phyloP scores from a whole-genome alignment of 192 early-diverging fungal species.

The Umbelopsis sp. region DNA sequence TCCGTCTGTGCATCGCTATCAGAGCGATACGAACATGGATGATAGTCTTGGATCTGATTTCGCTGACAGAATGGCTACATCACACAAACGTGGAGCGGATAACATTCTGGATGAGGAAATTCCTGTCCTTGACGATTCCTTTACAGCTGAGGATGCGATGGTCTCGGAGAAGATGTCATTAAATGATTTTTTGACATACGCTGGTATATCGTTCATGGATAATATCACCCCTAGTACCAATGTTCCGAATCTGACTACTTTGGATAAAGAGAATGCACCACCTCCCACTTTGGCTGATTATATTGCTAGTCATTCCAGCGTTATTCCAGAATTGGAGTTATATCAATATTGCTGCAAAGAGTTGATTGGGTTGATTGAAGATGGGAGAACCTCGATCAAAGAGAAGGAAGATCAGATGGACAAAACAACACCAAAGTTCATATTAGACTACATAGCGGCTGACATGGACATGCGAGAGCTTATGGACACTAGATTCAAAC shows the following conservation, averaged over 20 bases:
- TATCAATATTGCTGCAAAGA: constrained; percentile 30
- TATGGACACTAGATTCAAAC: constrained; percentile 12
- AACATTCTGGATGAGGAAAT: constrained; percentile 21
- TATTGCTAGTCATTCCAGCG: not conserved
- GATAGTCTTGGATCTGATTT: constrained; percentile 14
- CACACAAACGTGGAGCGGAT: not conserved
- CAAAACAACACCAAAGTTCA: constrained; percentile 10
- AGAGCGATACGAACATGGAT: not conserved
- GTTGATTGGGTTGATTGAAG: constrained; percentile 18
- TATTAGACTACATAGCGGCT: constrained; percentile 17
- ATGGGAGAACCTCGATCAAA: constrained; percentile 18
- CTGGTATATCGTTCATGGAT: constrained; percentile 28
- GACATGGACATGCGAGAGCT: constrained; percentile 12
- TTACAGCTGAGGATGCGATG: constrained; percentile 1
- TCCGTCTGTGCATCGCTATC: not conserved
- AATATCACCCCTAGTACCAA: constrained; percentile 1
- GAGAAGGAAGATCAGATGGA: constrained; percentile 20
- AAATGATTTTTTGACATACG: constrained; percentile 22
- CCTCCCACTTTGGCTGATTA: constrained; percentile 15
- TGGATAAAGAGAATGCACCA: constrained; percentile 5
- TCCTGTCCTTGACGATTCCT: constrained; percentile 17
- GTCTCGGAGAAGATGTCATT: constrained; percentile 13
- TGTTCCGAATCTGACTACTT: constrained; percentile 11
- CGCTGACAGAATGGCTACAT: not conserved
- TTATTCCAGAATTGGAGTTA: constrained; percentile 22